Evolutionary conservation across 176 grass and related monocot genomes (phyloP), one percentile per base, ranked within the genome.

Genomic region (Avena insularis): DNA sequence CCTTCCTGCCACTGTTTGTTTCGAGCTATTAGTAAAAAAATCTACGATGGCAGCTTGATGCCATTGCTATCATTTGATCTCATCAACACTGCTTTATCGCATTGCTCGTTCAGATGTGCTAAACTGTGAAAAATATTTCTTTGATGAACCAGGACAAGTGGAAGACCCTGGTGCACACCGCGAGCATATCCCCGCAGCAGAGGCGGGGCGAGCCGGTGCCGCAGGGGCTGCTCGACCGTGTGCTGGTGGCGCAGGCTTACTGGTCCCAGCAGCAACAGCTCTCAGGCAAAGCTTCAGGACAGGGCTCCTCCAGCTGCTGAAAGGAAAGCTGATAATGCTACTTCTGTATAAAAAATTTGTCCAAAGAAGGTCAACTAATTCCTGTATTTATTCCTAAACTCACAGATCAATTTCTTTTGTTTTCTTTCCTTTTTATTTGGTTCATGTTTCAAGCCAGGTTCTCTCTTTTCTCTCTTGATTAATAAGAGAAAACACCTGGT

Each of bases 111-210:
- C 13, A 55, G 8, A 55, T 17, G 15, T 12, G 74, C 74, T 77
- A 55, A 77, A 33, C 49, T 10, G 0, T 75, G 40, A 43, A 21
- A 61, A 48, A 86, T 13, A 20, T 51, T 71, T 53, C 2, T 3
- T 54, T 36, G 1, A 9, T 21, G 19, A 23, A 75, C 17, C 83
- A 93, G 89, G 93, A 89, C 74, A 77, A 77, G 85, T 91, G 93
- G 84, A 95, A 95, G 81, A 95, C 91, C 2, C 55, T 93, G 73
- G 89, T 93, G 46, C 91, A 93, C 78, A 95, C 87, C 14, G 93
- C 93, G 20, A 93, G 62, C 71, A 93, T 93, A 56, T 88, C 81
- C 3, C 89, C 89, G 48, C 93, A 95, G 65, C 90, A 92, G 80
- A 87, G 93, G 46, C 51, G 89, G 84, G 51, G 64, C 62, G 14